phyloP scores from a whole-genome alignment of 2,329 filamentous ascomycete species.

The Leptographium flavum region DNA sequence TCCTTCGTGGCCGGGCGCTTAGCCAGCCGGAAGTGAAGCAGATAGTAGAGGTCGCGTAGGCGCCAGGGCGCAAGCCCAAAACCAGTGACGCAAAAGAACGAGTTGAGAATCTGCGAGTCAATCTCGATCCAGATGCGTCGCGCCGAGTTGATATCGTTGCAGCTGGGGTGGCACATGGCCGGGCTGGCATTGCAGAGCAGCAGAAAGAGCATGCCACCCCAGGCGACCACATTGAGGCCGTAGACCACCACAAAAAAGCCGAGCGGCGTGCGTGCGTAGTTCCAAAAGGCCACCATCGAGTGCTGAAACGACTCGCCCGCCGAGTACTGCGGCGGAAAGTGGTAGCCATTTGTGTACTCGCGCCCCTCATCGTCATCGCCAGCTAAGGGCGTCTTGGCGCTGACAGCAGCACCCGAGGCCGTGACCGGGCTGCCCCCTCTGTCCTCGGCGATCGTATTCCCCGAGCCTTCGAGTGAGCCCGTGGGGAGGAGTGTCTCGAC shows the following conservation, averaged over 20 bases:
- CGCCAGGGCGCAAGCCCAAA: conserved; percentile 79
- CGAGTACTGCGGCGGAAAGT: conserved; percentile 47
- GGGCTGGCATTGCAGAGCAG: conserved; percentile 62
- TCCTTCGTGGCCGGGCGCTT: conserved; percentile 22
- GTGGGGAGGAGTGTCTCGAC: not conserved
- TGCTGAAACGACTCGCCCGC: conserved; percentile 44
- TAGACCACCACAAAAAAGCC: conserved; percentile 71
- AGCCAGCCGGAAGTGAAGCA: conserved; percentile 47
- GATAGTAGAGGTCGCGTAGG: conserved; percentile 63
- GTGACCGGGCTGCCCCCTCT: too few species aligned
- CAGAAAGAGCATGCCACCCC: conserved; percentile 85
- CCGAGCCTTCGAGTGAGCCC: not conserved
- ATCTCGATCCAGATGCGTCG: conserved; percentile 77
- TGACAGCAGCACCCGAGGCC: too few species aligned
- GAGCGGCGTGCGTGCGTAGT: conserved; percentile 59
- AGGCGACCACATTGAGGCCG: conserved; percentile 69
- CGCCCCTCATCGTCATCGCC: conserved; percentile 5
- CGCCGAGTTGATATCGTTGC: conserved; percentile 59
- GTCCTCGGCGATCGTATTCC: not conserved
- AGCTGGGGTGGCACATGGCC: conserved; percentile 57
- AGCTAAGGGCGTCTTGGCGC: not conserved
- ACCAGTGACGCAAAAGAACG: conserved; percentile 73
- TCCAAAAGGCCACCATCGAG: conserved; percentile 48
- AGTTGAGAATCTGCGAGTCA: conserved; percentile 71
- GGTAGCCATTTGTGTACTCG: conserved; percentile 48